Conservation (phyloP, 257 asterid species). For the Echium plantagineum region DNA sequence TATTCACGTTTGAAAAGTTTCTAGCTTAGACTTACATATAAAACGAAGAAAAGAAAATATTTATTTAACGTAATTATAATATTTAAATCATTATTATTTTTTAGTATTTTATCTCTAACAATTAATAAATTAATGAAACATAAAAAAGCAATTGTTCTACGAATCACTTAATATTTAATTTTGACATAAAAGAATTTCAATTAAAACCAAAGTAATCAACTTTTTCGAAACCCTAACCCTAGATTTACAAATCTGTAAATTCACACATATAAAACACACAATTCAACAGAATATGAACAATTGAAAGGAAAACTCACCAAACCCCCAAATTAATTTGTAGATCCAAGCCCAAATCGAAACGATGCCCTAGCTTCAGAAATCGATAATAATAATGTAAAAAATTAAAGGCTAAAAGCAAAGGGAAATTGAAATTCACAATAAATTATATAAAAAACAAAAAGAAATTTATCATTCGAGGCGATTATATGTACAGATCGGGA, state of each 20-base stretch:
- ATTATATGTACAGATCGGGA: conserved; percentile 31
- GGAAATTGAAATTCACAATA: conserved; percentile 11
- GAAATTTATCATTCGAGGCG: conserved; percentile 5
- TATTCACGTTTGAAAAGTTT: too few relatives aligned
- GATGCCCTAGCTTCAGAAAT: conserved; percentile 34
- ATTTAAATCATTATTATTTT: too few relatives aligned
- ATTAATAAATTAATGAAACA: neutral
- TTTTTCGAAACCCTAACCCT: conserved; percentile 37
- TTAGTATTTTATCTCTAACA: too few relatives aligned
- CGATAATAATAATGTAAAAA: conserved; percentile 13
- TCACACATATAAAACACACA: conserved; percentile 4
- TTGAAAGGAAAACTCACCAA: conserved; percentile 22
- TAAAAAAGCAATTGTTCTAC: neutral
- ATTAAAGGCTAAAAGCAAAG: conserved; percentile 13
- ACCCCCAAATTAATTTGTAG: conserved; percentile 33
- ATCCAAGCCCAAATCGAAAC: conserved; percentile 19
- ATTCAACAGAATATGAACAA: conserved; percentile 18
- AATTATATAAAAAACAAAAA: neutral
- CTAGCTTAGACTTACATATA: too few relatives aligned
- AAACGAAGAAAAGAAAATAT: too few relatives aligned
- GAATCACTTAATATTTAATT: too few relatives aligned
- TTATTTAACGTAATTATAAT: too few relatives aligned
- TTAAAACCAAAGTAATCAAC: neutral
- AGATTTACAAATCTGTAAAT: conserved; percentile 11
- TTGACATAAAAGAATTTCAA: neutral